Evolutionary conservation across 352 stramenopile genomes (phyloP).

Genomic region (Phytophthora ramorum): DNA sequence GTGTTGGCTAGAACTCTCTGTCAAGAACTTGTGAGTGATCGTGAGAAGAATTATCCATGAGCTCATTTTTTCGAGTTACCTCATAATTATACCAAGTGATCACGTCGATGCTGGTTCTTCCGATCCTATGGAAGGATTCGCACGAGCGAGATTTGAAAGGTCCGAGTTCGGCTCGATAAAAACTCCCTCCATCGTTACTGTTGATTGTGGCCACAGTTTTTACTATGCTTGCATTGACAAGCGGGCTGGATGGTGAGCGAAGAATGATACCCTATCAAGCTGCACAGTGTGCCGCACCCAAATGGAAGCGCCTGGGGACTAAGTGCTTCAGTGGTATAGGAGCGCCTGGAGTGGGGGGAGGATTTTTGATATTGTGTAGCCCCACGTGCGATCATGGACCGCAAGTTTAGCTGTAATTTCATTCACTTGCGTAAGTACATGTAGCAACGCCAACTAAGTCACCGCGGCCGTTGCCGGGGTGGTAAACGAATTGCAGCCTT

Average conservation of each 20-base stretch:
- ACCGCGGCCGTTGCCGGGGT: constrained; percentile 4
- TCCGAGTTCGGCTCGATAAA: neutral
- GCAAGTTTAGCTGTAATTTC: neutral
- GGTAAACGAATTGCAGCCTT: constrained; percentile 19
- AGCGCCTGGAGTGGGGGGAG: too few relatives aligned
- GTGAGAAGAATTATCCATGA: too few relatives aligned
- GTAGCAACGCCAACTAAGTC: constrained; percentile 4
- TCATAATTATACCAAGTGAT: too few relatives aligned
- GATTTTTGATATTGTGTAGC: too few relatives aligned
- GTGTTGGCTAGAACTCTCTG: too few relatives aligned
- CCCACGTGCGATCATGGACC: too few relatives aligned
- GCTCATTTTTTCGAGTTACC: too few relatives aligned
- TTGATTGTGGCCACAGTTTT: constrained; percentile 25
- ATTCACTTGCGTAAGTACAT: neutral
- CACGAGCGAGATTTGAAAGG: constrained; percentile 2
- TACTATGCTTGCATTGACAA: constrained; percentile 18
- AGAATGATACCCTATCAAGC: constrained; percentile 5
- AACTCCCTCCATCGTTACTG: neutral
- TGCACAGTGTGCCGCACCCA: constrained; percentile 21
- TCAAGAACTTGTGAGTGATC: too few relatives aligned
- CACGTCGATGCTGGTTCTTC: neutral
- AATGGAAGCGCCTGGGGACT: neutral
- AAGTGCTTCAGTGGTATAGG: neutral
- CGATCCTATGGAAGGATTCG: constrained; percentile 10
- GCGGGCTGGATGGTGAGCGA: constrained; percentile 19